These are phyloP conservation scores for Sclerotinia sclerotiorum DNA, from an alignment of 2,329 filamentous ascomycete species.

Conservation along the genomic window DNA sequence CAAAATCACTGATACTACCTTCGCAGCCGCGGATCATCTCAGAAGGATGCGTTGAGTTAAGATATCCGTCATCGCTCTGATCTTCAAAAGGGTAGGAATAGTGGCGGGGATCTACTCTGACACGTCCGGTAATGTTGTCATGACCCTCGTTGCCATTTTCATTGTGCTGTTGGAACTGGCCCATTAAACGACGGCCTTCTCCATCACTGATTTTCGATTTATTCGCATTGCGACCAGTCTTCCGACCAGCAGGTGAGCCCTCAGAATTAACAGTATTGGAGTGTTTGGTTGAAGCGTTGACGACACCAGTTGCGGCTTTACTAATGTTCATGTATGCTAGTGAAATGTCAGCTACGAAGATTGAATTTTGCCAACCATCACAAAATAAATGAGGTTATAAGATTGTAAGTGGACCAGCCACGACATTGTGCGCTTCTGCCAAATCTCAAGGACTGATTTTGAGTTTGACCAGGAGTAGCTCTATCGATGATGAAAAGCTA, in stretches of 20 bases:
- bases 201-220: neutral
- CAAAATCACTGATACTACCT: neutral
- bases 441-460: neutral
- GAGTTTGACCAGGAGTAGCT: neutral
- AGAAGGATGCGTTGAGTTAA: neutral
- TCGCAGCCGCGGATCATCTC: neutral
- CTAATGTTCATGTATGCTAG: conserved; percentile 11
- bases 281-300: neutral
- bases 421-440: neutral
- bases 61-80: neutral
- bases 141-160: neutral
- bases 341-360: neutral
- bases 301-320: neutral
- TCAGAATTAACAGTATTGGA: neutral
- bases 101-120: neutral
- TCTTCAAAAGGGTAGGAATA: neutral
- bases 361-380: neutral
- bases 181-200: neutral
- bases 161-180: neutral
- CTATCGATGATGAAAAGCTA: neutral
- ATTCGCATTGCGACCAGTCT: neutral
- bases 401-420: neutral
- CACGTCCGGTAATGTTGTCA: neutral
- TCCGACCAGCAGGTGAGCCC: neutral
- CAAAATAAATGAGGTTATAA: neutral